Conservation (phyloP, 192 early-diverging fungal genomes). For the Phycomyces nitens region DNA sequence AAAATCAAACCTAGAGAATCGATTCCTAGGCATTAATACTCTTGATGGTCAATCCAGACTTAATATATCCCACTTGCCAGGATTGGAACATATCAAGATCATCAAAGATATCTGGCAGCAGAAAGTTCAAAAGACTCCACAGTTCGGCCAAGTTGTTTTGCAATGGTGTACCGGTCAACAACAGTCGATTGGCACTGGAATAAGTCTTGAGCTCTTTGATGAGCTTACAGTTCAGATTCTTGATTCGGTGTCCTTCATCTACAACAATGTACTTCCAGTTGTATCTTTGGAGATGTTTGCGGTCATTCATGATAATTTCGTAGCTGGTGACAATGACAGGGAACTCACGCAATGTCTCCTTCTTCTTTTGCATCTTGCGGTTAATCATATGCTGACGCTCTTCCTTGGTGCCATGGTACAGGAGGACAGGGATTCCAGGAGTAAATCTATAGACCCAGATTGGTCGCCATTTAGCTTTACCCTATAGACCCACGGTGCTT, state of each 20-base stretch:
- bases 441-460: constrained; percentile 62
- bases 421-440: constrained; percentile 70
- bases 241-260: constrained; percentile 96
- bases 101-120: constrained; percentile 94
- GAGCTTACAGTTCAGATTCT: constrained; percentile 91
- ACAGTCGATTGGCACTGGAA: constrained; percentile 78
- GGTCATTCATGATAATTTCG: constrained; percentile 85
- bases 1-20: constrained; percentile 64
- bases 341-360: constrained; percentile 48
- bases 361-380: constrained; percentile 59
- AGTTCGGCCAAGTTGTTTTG: constrained; percentile 93
- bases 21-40: not conserved
- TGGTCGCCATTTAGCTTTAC: not conserved
- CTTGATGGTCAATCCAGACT: not conserved
- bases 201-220: constrained; percentile 84
- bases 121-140: constrained; percentile 94
- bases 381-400: constrained; percentile 69
- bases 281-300: constrained; percentile 50
- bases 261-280: constrained; percentile 91
- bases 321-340: constrained; percentile 90
- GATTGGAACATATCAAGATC: constrained; percentile 81
- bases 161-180: constrained; percentile 92
- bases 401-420: constrained; percentile 80
- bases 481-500: not conserved
- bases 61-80: constrained; percentile 48